These are phyloP conservation scores for Musa itinerans DNA, from an alignment of 176 grass and related monocot species.

Conservation along the genomic window DNA sequence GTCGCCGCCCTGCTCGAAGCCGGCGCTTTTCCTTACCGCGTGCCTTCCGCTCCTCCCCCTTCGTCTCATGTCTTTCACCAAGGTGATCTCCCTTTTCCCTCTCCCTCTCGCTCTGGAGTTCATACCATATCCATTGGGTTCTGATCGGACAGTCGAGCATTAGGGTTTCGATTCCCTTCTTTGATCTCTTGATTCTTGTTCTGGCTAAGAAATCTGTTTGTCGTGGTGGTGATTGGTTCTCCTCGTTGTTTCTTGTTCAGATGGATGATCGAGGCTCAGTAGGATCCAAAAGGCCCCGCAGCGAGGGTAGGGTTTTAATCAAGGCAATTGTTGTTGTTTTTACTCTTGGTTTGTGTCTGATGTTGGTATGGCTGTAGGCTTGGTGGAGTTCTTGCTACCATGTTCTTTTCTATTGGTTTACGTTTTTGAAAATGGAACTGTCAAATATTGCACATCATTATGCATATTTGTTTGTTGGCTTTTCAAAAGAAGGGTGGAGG, in stretches of 20 bases:
- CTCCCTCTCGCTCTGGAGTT: neutral
- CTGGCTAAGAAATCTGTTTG: conserved; percentile 5
- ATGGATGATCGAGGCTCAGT: conserved; percentile 67
- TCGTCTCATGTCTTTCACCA: conserved; percentile 44
- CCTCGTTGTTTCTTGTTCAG: conserved; percentile 27
- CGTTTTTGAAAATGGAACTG: neutral
- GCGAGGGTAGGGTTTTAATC: conserved; percentile 50
- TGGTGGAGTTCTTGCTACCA: neutral
- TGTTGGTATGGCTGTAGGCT: neutral
- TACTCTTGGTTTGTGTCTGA: neutral
- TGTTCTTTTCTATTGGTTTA: neutral
- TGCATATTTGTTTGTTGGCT: neutral
- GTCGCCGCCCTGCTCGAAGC: neutral
- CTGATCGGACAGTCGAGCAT: neutral
- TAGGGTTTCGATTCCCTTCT: conserved; percentile 15
- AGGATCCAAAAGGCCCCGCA: conserved; percentile 76
- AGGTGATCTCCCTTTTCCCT: conserved; percentile 21
- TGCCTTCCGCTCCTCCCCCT: neutral
- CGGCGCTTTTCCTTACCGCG: neutral
- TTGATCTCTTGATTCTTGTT: neutral
- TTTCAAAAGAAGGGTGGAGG: neutral
- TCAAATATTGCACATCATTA: neutral
- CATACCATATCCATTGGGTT: neutral
- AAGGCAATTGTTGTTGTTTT: neutral
- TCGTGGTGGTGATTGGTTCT: conserved; percentile 9